A percentile compares a stretch with the other conserved stretches of the same genome.
Conservation (phyloP, 2,329 filamentous ascomycete genomes). For the Pyrenophora tritici-repentis region DNA sequence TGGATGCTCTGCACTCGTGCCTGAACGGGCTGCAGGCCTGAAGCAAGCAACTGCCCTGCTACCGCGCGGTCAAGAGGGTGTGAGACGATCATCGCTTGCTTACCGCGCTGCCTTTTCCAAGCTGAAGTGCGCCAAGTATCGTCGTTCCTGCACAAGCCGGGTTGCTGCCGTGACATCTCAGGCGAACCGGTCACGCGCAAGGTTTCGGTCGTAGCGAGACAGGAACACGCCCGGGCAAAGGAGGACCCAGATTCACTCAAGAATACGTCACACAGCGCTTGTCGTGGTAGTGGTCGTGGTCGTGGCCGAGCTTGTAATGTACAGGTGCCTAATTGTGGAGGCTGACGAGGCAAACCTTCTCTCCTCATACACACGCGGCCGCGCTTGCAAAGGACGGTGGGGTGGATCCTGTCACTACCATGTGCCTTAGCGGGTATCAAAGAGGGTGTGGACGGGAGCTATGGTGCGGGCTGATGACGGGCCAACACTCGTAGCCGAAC, state of each 20-base stretch:
- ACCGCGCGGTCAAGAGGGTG: constrained; percentile 7
- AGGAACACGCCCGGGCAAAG: constrained; percentile 6
- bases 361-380: background rate
- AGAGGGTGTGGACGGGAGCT: constrained; percentile 16
- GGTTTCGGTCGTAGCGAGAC: constrained; percentile 18
- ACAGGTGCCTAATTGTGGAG: constrained; percentile 13
- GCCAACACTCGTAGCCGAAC: background rate
- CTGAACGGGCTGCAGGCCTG: background rate
- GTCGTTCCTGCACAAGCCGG: constrained; percentile 9
- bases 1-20: constrained; percentile 2
- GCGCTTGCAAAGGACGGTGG: constrained; percentile 2
- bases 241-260: constrained; percentile 5
- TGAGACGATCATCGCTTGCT: constrained; percentile 6
- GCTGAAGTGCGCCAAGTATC: constrained; percentile 3
- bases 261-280: constrained; percentile 19
- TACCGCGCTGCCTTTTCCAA: background rate
- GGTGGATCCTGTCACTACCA: constrained; percentile 3
- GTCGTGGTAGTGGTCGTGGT: background rate
- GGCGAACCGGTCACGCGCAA: constrained; percentile 23
- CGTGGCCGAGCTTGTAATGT: background rate
- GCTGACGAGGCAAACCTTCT: background rate
- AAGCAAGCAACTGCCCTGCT: constrained; percentile 1
- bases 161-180: constrained; percentile 10
- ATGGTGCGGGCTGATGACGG: constrained; percentile 3
- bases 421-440: constrained; percentile 8